Base-by-base conservation (phyloP, 768 basidiomycete genomes). In the Panus rudis region DNA sequence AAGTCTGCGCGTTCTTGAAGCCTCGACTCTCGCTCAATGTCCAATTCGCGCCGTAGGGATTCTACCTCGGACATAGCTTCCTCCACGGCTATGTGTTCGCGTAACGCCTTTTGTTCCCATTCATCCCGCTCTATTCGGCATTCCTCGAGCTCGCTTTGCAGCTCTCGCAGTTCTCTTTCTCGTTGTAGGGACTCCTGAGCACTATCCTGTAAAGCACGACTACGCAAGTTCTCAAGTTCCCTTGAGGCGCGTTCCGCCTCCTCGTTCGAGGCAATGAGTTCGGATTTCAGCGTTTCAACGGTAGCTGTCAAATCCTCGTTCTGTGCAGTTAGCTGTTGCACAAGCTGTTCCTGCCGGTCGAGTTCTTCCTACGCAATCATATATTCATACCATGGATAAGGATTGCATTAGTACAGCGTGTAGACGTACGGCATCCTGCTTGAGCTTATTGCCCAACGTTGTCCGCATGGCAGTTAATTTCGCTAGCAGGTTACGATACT, bases 401-500 rank as follows among this genome's bases (percentile, higher is more conserved):
- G 26, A 16, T 21, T 16, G 8, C 22, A 5, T 14, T 16, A 4
- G 12, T 8, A 34, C 10, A 37, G 25, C 37, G 25, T 21, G 16
- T 11, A 19, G 16, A 75, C 82, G 52, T 69, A 98, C 96, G 55
- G 96, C 96, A 64, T 98, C 96, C 62, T 94, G 90, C 62, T 87
- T 81, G 43, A 98, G 72, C 63, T 97, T 97, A 59, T 90, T 93
- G 24, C 93, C 92, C 40, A 98, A 70, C 17, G 89, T 87, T 27
- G 83, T 88, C 19, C 93, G 78, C 93, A 99, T 97, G 25, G 84
- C 77, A 2, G 91, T 92, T 35, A 98, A 69, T 64, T 91, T 97
- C 28, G 81, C 78, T 14, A 99, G 72, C 27, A 99, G 71, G 50
- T 77, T 84, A 46, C 79, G 78, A 63, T 98, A 93, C 60, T 98